Percentiles rank a stretch among this genome's conserved stretches.
phyloP scores from a whole-genome alignment of 164 flowering plant genomes.

The Dillenia suffruticosa region DNA sequence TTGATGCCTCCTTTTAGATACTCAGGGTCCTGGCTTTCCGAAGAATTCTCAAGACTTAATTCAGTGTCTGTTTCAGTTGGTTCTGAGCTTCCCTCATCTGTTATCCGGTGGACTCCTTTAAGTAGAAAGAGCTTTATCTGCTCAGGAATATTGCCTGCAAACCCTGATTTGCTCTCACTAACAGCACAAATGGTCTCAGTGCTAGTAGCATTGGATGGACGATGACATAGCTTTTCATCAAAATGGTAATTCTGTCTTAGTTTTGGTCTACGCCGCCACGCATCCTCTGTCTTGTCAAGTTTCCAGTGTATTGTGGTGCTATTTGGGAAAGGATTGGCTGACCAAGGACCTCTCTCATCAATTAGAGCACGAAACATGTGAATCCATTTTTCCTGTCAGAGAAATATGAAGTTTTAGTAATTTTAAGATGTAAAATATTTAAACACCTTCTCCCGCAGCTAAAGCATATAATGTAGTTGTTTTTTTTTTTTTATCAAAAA shows the following conservation, averaged over 20 bases:
- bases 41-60: conserved; percentile 29
- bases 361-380: conserved; percentile 82
- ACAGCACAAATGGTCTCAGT: conserved; percentile 26
- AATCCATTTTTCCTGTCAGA: conserved; percentile 84
- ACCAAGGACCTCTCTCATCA: conserved; percentile 99
- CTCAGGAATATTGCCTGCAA: conserved; percentile 65
- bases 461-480: too few species aligned
- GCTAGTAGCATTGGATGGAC: conserved; percentile 34
- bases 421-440: too few species aligned
- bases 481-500: too few species aligned
- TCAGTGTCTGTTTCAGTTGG: conserved; percentile 45
- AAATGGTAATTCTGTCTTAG: conserved; percentile 87
- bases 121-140: conserved; percentile 79
- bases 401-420: background rate
- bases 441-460: too few species aligned
- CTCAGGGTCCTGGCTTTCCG: conserved; percentile 35
- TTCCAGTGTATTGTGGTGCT: conserved; percentile 73
- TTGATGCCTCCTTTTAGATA: conserved; percentile 31
- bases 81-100: conserved; percentile 66
- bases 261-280: conserved; percentile 88
- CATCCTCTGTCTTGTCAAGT: conserved; percentile 93
- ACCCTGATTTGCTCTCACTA: conserved; percentile 44
- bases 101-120: conserved; percentile 76
- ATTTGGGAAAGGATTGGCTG: conserved; percentile 89
- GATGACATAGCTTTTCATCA: conserved; percentile 75